Base-by-base conservation (phyloP, 2,329 filamentous ascomycete genomes). In the Hypoxylon sp. region DNA sequence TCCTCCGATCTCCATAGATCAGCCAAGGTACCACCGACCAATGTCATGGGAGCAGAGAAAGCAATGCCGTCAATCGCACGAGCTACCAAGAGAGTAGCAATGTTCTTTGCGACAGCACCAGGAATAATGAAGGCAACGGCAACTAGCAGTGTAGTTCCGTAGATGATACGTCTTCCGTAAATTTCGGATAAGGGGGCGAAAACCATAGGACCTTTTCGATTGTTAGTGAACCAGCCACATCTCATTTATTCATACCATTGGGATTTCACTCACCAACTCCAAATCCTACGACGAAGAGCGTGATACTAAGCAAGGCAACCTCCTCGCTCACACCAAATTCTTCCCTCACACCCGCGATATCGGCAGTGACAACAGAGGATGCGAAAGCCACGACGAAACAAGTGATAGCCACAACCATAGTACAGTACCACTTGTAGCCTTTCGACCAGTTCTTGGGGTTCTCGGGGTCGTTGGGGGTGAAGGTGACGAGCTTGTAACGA, bases 371-470 rank as follows among this genome's bases (percentile, higher is more conserved):
- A 59, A 95, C 86, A 41, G 85, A 84, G 37, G 86, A 90, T 16
- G 78, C 76, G 49, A 90, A 83, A 0, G 87, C 86, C 32, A 90
- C 87, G 29, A 89, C 85, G 66, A 91, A 90, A 65, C 87, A 90
- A 1, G 87, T 89, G 15, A 82, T 57, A 1, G 91, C 88, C 0
- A 96, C 90, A 11, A 90, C 84, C 87, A 95, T 91, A 16, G 91
- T 96, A 66, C 83, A 87, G 65, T 87, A 90, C 89, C 90, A 93
- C 72, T 92, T 94, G 69, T 76, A 87, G 1, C 73, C 75, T 69
- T 90, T 91, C 48, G 80, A 83, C 89, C 89, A 94, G 70, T 93
- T 94, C 78, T 93, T 93, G 0, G 90, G 90, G 64, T 93, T 93
- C 58, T 86, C 88, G 0, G 83, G 81, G 67, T 94, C 90, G 51